These are phyloP conservation scores for Sarcocystis neurona DNA, from an alignment of 169 alveolate species.

Conservation along the genomic window DNA sequence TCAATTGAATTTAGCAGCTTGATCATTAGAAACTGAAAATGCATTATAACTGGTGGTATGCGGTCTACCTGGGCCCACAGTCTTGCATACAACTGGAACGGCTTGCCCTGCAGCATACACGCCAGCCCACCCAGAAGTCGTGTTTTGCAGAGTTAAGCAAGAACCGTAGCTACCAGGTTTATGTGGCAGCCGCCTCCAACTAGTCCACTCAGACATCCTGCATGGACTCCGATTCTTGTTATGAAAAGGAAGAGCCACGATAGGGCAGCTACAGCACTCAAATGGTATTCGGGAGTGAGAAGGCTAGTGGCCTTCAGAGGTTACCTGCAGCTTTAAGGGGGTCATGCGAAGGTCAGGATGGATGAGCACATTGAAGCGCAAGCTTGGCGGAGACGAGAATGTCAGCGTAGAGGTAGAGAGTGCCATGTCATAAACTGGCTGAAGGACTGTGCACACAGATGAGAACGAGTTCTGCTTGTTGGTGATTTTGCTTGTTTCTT, in stretches of 20 bases:
- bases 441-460: neutral
- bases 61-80: conserved; percentile 19
- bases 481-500: too few relatives aligned
- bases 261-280: neutral
- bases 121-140: neutral
- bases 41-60: neutral
- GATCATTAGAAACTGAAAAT: neutral
- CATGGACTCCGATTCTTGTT: neutral
- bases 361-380: neutral
- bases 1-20: neutral
- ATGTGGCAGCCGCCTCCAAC: too few relatives aligned
- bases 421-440: conserved; percentile 8
- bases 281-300: neutral
- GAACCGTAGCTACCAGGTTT: neutral
- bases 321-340: conserved; percentile 10
- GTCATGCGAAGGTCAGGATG: conserved; percentile 26
- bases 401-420: neutral
- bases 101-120: conserved; percentile 9
- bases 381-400: neutral
- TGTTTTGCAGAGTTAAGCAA: neutral
- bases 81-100: conserved; percentile 21
- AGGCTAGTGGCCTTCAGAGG: neutral
- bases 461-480: neutral
- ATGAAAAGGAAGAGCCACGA: neutral
- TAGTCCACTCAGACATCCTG: too few relatives aligned